Conservation (phyloP, 176 grass and related monocot species). For the Poa pratensis region DNA sequence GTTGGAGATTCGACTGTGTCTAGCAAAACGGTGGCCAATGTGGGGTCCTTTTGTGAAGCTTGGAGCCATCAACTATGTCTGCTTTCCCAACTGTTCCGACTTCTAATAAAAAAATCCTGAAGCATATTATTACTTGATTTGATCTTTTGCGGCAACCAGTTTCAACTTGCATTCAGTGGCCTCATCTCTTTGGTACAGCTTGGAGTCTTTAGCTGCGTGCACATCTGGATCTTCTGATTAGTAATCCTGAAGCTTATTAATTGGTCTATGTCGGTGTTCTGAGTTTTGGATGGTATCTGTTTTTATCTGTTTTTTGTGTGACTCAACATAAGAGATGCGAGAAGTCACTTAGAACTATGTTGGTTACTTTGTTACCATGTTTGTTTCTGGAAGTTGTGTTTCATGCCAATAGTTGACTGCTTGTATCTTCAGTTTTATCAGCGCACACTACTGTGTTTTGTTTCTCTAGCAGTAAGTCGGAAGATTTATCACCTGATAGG, state of each 20-base stretch:
- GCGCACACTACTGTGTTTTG: neutral
- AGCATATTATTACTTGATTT: neutral
- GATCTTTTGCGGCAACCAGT: neutral
- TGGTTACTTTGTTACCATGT: neutral
- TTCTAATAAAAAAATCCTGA: neutral
- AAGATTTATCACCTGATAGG: neutral
- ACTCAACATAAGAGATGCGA: neutral
- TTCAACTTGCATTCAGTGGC: slow-evolving; percentile 10
- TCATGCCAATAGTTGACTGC: neutral
- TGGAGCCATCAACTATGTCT: neutral
- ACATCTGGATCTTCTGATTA: neutral
- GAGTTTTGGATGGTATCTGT: slow-evolving; percentile 1
- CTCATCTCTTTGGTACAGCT: slow-evolving; percentile 1
- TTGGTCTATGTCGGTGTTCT: neutral
- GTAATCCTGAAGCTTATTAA: slow-evolving; percentile 1
- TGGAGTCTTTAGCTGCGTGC: neutral
- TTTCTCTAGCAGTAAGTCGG: neutral
- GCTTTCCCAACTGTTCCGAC: neutral
- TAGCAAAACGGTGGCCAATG: neutral
- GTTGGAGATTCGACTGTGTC: neutral
- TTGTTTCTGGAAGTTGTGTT: neutral
- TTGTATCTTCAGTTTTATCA: slow-evolving; percentile 11
- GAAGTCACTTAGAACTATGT: neutral
- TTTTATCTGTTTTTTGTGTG: neutral
- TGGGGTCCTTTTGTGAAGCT: neutral